These are phyloP conservation scores for Terfezia boudieri DNA, from an alignment of 495 filamentous ascomycete genomes.

Conservation along the genomic window DNA sequence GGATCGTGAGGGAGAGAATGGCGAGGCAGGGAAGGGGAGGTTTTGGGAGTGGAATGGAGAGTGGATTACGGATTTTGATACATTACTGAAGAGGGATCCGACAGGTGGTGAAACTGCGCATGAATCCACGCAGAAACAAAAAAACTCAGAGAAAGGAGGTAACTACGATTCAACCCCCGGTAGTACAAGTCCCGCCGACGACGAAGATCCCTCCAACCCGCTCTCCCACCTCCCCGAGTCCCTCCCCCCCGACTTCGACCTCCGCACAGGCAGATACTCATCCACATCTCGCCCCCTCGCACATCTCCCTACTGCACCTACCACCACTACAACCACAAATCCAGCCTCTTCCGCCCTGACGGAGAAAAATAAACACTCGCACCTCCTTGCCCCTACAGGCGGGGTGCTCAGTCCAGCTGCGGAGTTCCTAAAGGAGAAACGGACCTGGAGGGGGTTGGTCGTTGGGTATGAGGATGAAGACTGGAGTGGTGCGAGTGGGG, in stretches of 20 bases:
- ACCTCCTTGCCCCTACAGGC: conserved; percentile 43
- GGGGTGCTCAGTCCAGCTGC: conserved; percentile 74
- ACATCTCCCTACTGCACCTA: conserved; percentile 20
- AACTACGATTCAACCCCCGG: not conserved
- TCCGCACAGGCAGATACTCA: conserved; percentile 69
- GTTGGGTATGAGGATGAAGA: conserved; percentile 42
- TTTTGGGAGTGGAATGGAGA: conserved; percentile 21
- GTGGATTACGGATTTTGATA: conserved; percentile 26
- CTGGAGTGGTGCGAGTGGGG: conserved; percentile 21
- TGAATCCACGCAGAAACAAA: conserved; percentile 4
- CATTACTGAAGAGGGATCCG: conserved; percentile 15
- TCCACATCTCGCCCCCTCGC: conserved; percentile 62
- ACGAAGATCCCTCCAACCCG: conserved; percentile 36
- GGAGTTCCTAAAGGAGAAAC: conserved; percentile 55
- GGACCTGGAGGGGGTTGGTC: conserved; percentile 82
- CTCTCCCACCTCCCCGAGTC: conserved; percentile 17
- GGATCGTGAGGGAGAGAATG: conserved; percentile 40
- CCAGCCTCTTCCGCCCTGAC: conserved; percentile 17
- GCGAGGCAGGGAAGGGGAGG: conserved; percentile 3
- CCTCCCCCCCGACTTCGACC: conserved; percentile 72
- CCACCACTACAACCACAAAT: conserved; percentile 13
- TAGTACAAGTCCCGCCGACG: conserved; percentile 6
- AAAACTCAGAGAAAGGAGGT: not conserved
- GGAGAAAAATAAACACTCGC: conserved; percentile 5
- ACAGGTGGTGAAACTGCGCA: conserved; percentile 3